phyloP scores from a whole-genome alignment of 2,329 filamentous ascomycete species.

The Penicillium psychrosexuale region DNA sequence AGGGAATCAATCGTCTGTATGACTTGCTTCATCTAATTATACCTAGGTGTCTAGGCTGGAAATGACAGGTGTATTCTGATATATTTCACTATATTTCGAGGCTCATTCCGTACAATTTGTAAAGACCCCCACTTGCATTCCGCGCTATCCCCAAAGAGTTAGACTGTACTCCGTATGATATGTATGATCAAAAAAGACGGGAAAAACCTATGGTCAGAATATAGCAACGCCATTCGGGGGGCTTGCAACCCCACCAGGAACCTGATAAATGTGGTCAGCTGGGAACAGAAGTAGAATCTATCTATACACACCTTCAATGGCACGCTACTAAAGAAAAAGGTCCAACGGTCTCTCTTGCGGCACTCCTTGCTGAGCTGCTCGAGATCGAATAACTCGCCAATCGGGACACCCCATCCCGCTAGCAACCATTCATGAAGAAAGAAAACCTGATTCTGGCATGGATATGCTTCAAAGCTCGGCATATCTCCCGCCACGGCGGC shows the following conservation, averaged over 20 bases:
- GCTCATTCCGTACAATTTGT: too few species aligned
- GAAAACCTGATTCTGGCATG: constrained; percentile 28
- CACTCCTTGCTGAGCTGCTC: constrained; percentile 42
- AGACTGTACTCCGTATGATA: background rate
- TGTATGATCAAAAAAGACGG: background rate
- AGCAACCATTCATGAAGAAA: constrained; percentile 36
- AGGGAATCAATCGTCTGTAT: background rate
- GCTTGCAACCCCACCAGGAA: constrained; percentile 47
- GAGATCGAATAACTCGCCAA: constrained; percentile 48
- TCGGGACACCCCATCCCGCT: constrained; percentile 50
- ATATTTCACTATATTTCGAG: too few species aligned
- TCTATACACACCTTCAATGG: constrained; percentile 43
- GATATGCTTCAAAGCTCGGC: constrained; percentile 52
- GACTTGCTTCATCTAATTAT: background rate
- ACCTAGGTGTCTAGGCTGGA: background rate
- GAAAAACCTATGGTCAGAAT: constrained; percentile 27
- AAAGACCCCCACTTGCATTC: background rate
- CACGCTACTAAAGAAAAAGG: constrained; percentile 51
- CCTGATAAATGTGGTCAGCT: constrained; percentile 21
- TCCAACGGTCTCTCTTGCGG: constrained; percentile 35
- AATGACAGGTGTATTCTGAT: background rate
- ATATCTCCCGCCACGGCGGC: constrained; percentile 57
- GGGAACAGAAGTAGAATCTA: background rate
- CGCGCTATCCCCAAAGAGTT: background rate
- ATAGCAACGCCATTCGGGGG: constrained; percentile 48